phyloP scores from a whole-genome alignment of 1,139 yeast genomes.

The Suhomyces choctaworum region DNA sequence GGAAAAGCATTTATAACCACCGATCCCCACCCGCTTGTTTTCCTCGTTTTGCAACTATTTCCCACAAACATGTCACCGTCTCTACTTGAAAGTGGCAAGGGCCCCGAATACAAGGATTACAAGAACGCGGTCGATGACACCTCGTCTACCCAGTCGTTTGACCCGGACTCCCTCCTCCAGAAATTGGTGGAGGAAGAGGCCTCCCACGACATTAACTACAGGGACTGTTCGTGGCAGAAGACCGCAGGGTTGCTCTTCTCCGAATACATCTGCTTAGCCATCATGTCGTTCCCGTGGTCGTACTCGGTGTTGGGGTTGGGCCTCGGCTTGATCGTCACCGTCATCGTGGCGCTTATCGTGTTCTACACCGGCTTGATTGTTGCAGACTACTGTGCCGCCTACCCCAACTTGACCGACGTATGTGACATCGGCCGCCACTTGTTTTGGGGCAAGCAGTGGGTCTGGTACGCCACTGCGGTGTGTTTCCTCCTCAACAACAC shows the following conservation, averaged over 20 bases:
- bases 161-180: constrained; percentile 13
- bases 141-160: constrained; percentile 5
- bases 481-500: constrained; percentile 57
- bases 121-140: constrained; percentile 4
- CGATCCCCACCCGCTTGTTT: too few relatives aligned
- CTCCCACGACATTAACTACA: constrained; percentile 42
- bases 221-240: constrained; percentile 57
- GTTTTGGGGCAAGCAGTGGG: constrained; percentile 52
- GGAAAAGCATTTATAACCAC: too few relatives aligned
- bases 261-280: constrained; percentile 62
- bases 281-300: constrained; percentile 66
- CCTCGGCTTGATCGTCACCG: constrained; percentile 58
- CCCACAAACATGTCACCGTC: constrained; percentile 7
- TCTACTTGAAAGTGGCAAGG: constrained; percentile 1
- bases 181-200: constrained; percentile 22
- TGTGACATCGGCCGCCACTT: constrained; percentile 62
- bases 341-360: constrained; percentile 50
- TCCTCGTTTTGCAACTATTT: constrained; percentile 5
- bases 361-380: constrained; percentile 56
- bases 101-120: constrained; percentile 1
- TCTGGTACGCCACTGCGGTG: constrained; percentile 58
- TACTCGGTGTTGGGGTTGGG: constrained; percentile 59
- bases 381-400: constrained; percentile 54
- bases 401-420: constrained; percentile 52
- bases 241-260: constrained; percentile 60